Evolutionary conservation across 2,329 filamentous ascomycete genomes (phyloP).

Genomic region (Fusarium algeriense): DNA sequence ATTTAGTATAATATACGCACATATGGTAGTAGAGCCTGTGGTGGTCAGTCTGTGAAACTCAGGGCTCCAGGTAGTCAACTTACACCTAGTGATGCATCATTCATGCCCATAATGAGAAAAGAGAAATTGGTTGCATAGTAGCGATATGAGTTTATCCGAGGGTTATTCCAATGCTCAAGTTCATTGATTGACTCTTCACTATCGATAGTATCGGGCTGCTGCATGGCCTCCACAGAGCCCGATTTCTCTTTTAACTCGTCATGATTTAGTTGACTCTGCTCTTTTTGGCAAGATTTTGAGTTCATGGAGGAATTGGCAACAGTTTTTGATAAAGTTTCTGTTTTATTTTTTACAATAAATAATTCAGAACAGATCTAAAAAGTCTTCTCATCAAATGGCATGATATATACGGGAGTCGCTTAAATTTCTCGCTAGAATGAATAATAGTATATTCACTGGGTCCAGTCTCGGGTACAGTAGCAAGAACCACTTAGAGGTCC

Average conservation of each 20-base stretch:
- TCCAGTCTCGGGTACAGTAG: background rate
- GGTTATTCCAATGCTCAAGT: constrained; percentile 72
- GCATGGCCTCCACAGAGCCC: constrained; percentile 4
- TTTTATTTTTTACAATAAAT: background rate
- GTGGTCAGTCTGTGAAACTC: constrained; percentile 20
- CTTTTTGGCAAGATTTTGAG: background rate
- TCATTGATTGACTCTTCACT: constrained; percentile 21
- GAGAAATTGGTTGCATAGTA: constrained; percentile 70
- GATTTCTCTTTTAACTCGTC: constrained; percentile 18
- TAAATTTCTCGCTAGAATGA: constrained; percentile 29
- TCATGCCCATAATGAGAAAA: constrained; percentile 75
- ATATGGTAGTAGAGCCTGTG: constrained; percentile 62
- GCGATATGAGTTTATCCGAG: constrained; percentile 68
- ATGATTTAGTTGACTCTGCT: constrained; percentile 10
- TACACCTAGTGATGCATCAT: constrained; percentile 75
- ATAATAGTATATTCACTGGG: background rate
- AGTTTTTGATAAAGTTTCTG: background rate
- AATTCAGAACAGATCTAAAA: background rate
- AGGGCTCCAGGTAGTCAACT: constrained; percentile 42
- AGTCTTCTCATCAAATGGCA: background rate
- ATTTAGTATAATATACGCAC: constrained; percentile 47
- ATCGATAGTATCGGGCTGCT: constrained; percentile 8
- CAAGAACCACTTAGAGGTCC: background rate
- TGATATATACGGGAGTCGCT: background rate
- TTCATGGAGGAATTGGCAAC: background rate